Base-by-base conservation (phyloP, 108 stramenopile species). In the Skeletonema menzelii region DNA sequence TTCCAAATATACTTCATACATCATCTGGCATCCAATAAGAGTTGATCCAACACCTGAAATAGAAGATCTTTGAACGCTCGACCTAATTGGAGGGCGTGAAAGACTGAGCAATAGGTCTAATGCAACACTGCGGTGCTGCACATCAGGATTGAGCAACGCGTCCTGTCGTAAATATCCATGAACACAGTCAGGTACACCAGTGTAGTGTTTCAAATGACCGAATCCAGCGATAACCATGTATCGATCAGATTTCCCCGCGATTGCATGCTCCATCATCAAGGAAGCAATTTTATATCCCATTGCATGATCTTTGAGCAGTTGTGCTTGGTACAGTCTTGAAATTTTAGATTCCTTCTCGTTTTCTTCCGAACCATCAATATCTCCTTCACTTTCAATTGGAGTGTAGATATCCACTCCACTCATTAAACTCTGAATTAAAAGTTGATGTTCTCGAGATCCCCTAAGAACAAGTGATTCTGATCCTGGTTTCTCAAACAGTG, bases 251-350 rank as follows among this genome's bases (percentile, higher is more conserved):
- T 28, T 57, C 17, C 28, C 27, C 31, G 55, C 34, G 17, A 30
- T 61, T 70, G 47, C 17, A 30, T 80, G 69, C 14, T 80, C 63
- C 69, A 75, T 34, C 69, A 79, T 73, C 28, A 79, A 22, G 13
- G 66, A 69, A 24, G 72, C 63, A 30, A 88, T 63, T 31, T 65
- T 72, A 57, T 88, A 73, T 26, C 85, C 90, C 90, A 91, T 91
- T 56, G 86, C 82, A 46, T 79, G 82, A 76, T 91, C 90, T 72
- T 91, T 91, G 27, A 91, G 59, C 8, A 91, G 63, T 66, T 91
- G 90, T 3, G 90, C 90, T 61, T 84, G 81, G 27, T 70, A 75
- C 19, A 79, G 47, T 13, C 73, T 40, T 31, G 65, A 56, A 5
- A 79, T 62, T 59, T 64, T 67, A 5, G 35, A 37, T 37, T 37